These are phyloP conservation scores for Botrytis elliptica DNA, from an alignment of 2,329 filamentous ascomycete genomes.

Conservation along the genomic window DNA sequence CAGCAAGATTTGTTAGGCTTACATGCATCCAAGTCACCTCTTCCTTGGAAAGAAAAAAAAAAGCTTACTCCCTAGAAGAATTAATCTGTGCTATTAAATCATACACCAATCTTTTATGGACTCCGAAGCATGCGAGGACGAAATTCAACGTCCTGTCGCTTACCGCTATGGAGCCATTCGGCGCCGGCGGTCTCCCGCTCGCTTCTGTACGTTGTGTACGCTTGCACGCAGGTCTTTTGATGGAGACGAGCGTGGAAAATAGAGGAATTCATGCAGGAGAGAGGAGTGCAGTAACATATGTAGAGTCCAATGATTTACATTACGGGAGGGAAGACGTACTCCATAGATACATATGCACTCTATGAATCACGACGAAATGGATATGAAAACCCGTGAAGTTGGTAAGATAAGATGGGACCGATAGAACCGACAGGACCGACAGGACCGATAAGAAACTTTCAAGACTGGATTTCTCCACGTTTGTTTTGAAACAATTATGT, in stretches of 20 bases:
- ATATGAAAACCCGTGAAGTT: not conserved
- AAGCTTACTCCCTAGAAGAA: not conserved
- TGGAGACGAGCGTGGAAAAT: not conserved
- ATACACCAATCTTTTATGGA: not conserved
- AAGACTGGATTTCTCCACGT: slow-evolving; percentile 19
- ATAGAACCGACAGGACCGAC: not conserved
- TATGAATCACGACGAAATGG: not conserved
- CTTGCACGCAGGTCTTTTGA: not conserved
- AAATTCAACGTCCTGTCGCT: not conserved
- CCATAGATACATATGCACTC: not conserved
- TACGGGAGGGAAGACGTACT: not conserved
- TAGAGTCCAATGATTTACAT: slow-evolving; percentile 13
- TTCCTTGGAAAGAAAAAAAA: slow-evolving; percentile 17
- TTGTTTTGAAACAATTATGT: slow-evolving; percentile 21
- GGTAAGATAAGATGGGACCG: slow-evolving; percentile 16
- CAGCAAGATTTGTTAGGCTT: slow-evolving; percentile 6
- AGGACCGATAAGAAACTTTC: slow-evolving; percentile 6
- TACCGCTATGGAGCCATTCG: not conserved
- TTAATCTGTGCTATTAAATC: slow-evolving; percentile 18
- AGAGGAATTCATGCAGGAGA: not conserved
- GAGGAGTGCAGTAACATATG: slow-evolving; percentile 7
- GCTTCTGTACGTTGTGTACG: not conserved
- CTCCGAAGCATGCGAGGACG: slow-evolving; percentile 9
- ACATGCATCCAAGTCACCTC: slow-evolving; percentile 3
- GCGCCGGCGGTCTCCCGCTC: not conserved